Evolutionary conservation across 2,329 filamentous ascomycete species (phyloP), one percentile per base, ranked within the genome.

Genomic region (Alternaria brassicicola): DNA sequence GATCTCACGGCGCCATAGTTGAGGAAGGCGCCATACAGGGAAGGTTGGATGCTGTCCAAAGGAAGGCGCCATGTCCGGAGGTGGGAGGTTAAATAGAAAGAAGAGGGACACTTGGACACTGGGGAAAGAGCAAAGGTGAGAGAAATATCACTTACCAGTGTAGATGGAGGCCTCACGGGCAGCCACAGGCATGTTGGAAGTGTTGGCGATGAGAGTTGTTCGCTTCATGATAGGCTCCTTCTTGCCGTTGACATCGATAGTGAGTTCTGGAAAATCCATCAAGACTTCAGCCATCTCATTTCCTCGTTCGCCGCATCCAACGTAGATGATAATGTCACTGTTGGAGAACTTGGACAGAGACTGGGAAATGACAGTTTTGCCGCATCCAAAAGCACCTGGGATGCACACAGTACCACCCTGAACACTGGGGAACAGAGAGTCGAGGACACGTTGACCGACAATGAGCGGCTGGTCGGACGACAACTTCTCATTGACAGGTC

Each of bases 181-280:
- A 65, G 95, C 95, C 74, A 99, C 95, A 62, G 95, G 95, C 95
- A 99, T 99, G 85, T 99, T 99, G 72, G 95, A 99, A 41, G 95
- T 99, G 82, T 99, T 99, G 79, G 95, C 95, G 76, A 99, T 98
- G 61, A 99, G 86, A 21, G 93, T 96, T 15, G 95, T 99, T 78
- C 95, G 94, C 88, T 99, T 99, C 95, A 99, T 99, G 84, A 99
- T 99, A 69, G 94, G 93, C 79, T 99, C 95, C 81, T 94, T 90
- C 76, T 94, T 92, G 71, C 95, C 95, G 41, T 97, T 90, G 69
- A 98, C 88, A 17, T 96, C 90, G 76, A 99, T 99, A 46, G 91
- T 91, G 66, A 99, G 91, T 86, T 98, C 93, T 59, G 95, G 95
- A 85, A 99, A 99, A 81, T 99, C 95, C 91, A 97, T 98, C 86